Evolutionary conservation across 164 flowering plant species (phyloP), one percentile per base, ranked within the genome.

Genomic region (Dillenia turbinata): DNA sequence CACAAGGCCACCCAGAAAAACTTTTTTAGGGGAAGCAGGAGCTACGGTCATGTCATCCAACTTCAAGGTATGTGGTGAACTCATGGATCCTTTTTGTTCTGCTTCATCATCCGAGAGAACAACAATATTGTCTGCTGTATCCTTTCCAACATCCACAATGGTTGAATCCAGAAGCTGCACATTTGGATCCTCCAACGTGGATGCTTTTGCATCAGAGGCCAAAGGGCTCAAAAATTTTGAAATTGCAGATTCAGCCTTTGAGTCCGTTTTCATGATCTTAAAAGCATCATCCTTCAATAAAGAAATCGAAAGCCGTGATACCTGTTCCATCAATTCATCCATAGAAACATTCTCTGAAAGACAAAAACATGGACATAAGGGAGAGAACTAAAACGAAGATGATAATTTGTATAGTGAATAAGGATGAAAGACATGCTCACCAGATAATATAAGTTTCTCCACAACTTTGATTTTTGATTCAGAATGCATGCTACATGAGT

Each of bases 41-140:
- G 16, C 47, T 48, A 54, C 1, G 5, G 22, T 60, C 50, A 63
- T 54, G 33, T 24, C 61, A 66, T 57, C 70, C 59, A 63, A 59
- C 22, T 43, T 15, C 59, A 1, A 3, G 9, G 47, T 59, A 60
- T 53, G 66, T 63, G 71, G 54, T 58, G 17, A 48, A 56, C 56
- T 60, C 56, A 44, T 45, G 43, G 79, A 52, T 58, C 44, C 52
- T 5, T 75, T 58, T 63, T 67, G 61, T 56, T 87, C 90, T 12
- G 50, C 56, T 63, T 90, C 97, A 66, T 88, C 96, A 77, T 90
- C 96, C 5, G 94, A 87, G 70, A 90, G 78, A 71, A 82, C 66
- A 71, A 87, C 72, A n/a, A 78, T 40, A 63, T 57, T 52, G 16
- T 65, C 59, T 56, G 12, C 56, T 19, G 22, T 19, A 24, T 65